Percentiles rank a stretch among this genome's conserved stretches.
Evolutionary conservation across 768 basidiomycete genomes (phyloP).

Genomic region (Boletus coccyginus): DNA sequence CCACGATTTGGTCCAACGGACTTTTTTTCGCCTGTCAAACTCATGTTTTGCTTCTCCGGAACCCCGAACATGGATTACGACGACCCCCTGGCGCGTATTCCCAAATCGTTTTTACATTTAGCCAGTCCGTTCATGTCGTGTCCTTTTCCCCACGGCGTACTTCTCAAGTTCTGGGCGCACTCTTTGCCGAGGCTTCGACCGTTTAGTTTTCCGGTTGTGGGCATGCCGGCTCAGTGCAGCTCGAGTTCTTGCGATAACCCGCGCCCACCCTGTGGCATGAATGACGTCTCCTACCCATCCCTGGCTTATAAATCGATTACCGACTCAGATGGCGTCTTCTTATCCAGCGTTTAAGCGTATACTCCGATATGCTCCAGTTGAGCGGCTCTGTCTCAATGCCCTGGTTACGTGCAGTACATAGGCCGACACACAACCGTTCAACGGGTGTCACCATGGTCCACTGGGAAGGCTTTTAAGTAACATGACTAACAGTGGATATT

Average conservation of each 20-base stretch:
- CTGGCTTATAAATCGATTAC: not conserved
- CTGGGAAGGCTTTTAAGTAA: too few relatives aligned
- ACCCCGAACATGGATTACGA: constrained; percentile 6
- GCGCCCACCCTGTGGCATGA: constrained; percentile 3
- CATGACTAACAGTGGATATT: too few relatives aligned
- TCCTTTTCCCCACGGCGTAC: constrained; percentile 12
- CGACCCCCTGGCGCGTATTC: not conserved
- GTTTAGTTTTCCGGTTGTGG: constrained; percentile 11
- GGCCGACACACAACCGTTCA: too few relatives aligned
- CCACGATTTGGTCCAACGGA: not conserved
- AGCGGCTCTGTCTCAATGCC: not conserved
- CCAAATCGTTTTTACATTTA: not conserved
- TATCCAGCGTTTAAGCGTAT: not conserved
- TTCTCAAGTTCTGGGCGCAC: constrained; percentile 10
- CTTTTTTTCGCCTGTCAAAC: not conserved
- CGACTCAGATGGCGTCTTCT: not conserved
- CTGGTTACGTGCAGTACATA: too few relatives aligned
- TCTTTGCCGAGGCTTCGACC: constrained; percentile 8
- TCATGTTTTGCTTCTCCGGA: not conserved
- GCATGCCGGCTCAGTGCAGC: not conserved
- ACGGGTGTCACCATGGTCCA: too few relatives aligned
- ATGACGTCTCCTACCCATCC: not conserved
- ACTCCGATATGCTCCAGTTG: not conserved
- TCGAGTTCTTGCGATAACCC: constrained; percentile 1
- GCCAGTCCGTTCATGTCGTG: not conserved